These are phyloP conservation scores for Lathyrus oleraceus DNA, from an alignment of 306 rosid genomes.

Conservation along the genomic window DNA sequence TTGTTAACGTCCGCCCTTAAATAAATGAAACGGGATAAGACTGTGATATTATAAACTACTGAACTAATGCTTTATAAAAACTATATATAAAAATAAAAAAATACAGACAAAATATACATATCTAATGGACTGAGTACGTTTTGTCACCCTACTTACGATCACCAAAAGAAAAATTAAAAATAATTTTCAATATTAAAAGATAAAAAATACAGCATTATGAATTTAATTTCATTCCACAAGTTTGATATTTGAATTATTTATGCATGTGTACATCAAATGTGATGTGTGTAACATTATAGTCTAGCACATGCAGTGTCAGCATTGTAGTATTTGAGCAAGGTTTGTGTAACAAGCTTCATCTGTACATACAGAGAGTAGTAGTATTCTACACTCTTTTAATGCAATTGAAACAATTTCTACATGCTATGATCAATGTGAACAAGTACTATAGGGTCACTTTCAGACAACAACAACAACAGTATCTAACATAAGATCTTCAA, in stretches of 20 bases:
- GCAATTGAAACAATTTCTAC: slow-evolving; percentile 40
- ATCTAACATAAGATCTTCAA: slow-evolving; percentile 52
- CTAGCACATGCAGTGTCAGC: slow-evolving; percentile 42
- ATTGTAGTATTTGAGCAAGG: slow-evolving; percentile 33
- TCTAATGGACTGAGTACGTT: accelerated
- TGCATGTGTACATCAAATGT: not conserved
- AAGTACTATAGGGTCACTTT: slow-evolving; percentile 32
- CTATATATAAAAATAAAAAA: too few species aligned
- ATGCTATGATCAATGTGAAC: slow-evolving; percentile 1
- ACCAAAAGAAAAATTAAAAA: not conserved
- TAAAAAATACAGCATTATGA: not conserved
- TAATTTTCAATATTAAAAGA: slow-evolving; percentile 11
- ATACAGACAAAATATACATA: too few species aligned
- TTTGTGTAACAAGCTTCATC: slow-evolving; percentile 41
- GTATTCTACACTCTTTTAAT: slow-evolving; percentile 38
- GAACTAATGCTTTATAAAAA: too few species aligned
- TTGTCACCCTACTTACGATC: not conserved
- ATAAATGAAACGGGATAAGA: too few species aligned
- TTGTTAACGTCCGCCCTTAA: too few species aligned
- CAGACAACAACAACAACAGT: slow-evolving; percentile 40
- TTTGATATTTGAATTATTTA: not conserved
- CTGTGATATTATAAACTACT: too few species aligned
- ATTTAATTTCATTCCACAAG: slow-evolving; percentile 4
- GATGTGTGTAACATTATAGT: slow-evolving; percentile 37
- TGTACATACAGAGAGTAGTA: slow-evolving; percentile 28